Conservation (phyloP, 306 rosid genomes). For the Sechiopsis laciniata region DNA sequence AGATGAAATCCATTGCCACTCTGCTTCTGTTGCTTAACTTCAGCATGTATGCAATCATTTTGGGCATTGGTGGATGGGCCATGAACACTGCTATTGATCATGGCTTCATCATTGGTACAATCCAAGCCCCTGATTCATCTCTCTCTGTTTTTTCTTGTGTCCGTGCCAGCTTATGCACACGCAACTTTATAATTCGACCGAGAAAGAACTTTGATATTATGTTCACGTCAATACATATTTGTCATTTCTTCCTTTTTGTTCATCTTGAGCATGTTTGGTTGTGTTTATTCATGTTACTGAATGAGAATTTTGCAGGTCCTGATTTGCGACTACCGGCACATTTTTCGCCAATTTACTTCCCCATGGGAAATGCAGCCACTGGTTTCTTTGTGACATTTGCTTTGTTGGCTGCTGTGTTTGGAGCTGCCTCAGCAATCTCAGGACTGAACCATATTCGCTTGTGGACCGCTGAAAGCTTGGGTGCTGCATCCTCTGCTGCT, state of each 20-base stretch:
- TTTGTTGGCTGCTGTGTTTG: slow-evolving; percentile 78
- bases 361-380: slow-evolving; percentile 96
- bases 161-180: too few species aligned
- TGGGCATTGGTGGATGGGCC: slow-evolving; percentile 96
- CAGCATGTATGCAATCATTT: slow-evolving; percentile 78
- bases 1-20: slow-evolving; percentile 58
- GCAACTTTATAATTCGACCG: too few species aligned
- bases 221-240: not conserved
- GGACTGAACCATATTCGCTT: slow-evolving; percentile 74
- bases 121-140: not conserved
- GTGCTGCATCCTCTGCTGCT: slow-evolving; percentile 76
- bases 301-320: slow-evolving; percentile 39
- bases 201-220: not conserved
- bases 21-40: slow-evolving; percentile 71
- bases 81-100: slow-evolving; percentile 78
- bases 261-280: not conserved
- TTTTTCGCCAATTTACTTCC: slow-evolving; percentile 84
- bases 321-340: slow-evolving; percentile 67
- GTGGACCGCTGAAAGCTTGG: slow-evolving; percentile 71
- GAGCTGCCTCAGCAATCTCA: slow-evolving; percentile 58
- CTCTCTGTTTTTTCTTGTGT: not conserved
- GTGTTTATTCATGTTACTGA: not conserved
- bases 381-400: slow-evolving; percentile 90
- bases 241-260: not conserved
- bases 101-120: slow-evolving; percentile 70